Evolutionary conservation across 176 grass and related monocot genomes (phyloP), one percentile per base, ranked within the genome.

Genomic region (Saccharum officinarum): DNA sequence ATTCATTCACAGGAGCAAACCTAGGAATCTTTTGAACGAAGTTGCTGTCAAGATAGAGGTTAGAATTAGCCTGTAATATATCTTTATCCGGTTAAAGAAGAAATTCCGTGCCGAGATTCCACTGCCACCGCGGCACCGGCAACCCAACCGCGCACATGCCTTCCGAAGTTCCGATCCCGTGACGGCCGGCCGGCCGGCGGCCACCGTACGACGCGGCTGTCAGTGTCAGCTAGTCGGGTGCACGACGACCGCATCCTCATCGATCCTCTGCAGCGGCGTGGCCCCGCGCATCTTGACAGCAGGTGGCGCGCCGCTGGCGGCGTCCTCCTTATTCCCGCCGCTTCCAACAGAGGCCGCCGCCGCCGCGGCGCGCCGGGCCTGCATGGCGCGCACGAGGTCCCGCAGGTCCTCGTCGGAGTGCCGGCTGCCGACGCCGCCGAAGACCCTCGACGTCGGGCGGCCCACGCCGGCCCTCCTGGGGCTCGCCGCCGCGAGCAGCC

Each of bases 381-480:
- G 67, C 50, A 71, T 13, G 84, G 38, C 67, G 38, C 54, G 66
- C 75, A 86, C 52, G 54, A 86, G 67, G 11, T 63, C 84, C 38
- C 38, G 14, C 39, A 86, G 67, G 18, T 72, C 67, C 67, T 80
- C 28, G 28, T 86, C 76, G 3, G 75, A 71, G 13, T 3, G 18
- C 11, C 38, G 38, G 47, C 10, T 26, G 12, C 26, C 37, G n/a
- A 10, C 34, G 36, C 17, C 63, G 26, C 75, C 75, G 67, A 86
- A 86, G 18, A 50, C 76, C 67, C 67, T 80, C 54, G 76, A 86
- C 54, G 84, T 63, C 40, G 67, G 76, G 8, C 67, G 76, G 40
- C 84, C 76, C 3, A 63, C 40, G 40, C 84, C 67, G 2, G 52
- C 67, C 26, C 81, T 62, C 26, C 76, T 45, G 39, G 76, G 75